phyloP scores from a whole-genome alignment of 805 yeast genomes.

The Sugiyamaella floridensis region DNA sequence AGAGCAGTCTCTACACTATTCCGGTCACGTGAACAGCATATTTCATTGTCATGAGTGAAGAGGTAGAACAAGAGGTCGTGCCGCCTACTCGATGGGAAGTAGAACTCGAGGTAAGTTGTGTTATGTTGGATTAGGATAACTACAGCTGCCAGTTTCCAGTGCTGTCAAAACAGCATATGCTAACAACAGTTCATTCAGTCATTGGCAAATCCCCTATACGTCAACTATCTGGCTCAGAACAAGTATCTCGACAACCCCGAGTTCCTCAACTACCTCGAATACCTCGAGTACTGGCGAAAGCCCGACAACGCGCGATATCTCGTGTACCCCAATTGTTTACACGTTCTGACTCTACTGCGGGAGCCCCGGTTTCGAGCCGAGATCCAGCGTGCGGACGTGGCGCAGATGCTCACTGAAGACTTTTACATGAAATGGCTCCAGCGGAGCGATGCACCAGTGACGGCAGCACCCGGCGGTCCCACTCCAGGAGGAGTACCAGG shows the following conservation, averaged over 20 bases:
- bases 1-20: no score
- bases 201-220: conserved; percentile 79
- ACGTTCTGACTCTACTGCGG: conserved; percentile 56
- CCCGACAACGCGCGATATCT: conserved; percentile 63
- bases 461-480: background rate
- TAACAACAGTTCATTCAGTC: conserved; percentile 71
- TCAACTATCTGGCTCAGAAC: conserved; percentile 80
- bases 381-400: conserved; percentile 36
- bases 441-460: background rate
- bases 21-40: no score
- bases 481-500: background rate
- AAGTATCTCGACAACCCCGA: conserved; percentile 63
- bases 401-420: conserved; percentile 37
- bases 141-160: background rate
- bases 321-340: conserved; percentile 83
- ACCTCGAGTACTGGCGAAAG: conserved; percentile 78
- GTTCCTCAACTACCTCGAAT: conserved; percentile 69
- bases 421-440: conserved; percentile 35
- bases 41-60: background rate
- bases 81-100: conserved; percentile 83
- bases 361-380: conserved; percentile 36
- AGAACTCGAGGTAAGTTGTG: conserved; percentile 58
- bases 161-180: background rate
- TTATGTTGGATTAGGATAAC: no score
- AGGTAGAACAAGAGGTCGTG: conserved; percentile 13